Percentiles rank a stretch among this genome's conserved stretches.
phyloP scores from a whole-genome alignment of 2,329 filamentous ascomycete species.

The Tricladium varicosporioides region DNA sequence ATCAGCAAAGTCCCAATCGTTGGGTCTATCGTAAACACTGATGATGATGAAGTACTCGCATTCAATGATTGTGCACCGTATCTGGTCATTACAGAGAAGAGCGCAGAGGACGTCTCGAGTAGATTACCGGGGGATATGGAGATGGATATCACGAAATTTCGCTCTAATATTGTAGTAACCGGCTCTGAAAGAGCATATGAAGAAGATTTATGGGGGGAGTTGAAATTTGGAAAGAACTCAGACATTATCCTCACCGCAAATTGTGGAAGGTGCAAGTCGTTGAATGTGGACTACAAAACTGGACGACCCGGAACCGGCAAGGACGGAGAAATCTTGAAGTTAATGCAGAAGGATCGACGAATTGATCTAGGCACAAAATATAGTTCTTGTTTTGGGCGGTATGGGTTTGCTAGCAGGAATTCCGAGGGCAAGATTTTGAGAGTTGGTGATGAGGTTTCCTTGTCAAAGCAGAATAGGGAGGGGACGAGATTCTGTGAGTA shows the following conservation, averaged over 20 bases:
- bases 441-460: constrained; percentile 47
- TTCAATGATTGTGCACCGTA: constrained; percentile 77
- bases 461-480: constrained; percentile 42
- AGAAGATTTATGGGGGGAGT: constrained; percentile 71
- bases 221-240: constrained; percentile 41
- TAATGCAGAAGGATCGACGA: constrained; percentile 66
- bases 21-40: constrained; percentile 16
- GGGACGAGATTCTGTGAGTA: constrained; percentile 48
- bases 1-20: constrained; percentile 22
- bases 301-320: constrained; percentile 57
- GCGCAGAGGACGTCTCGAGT: constrained; percentile 62
- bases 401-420: constrained; percentile 55
- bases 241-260: constrained; percentile 64
- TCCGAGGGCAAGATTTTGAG: constrained; percentile 35
- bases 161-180: constrained; percentile 69
- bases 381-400: constrained; percentile 70
- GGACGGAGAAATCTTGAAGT: constrained; percentile 63
- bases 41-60: constrained; percentile 50
- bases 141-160: constrained; percentile 67
- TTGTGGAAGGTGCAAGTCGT: constrained; percentile 64
- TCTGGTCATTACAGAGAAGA: constrained; percentile 68
- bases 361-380: constrained; percentile 68
- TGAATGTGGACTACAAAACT: constrained; percentile 70
- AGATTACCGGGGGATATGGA: constrained; percentile 48
- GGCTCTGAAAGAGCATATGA: constrained; percentile 56